phyloP scores from a whole-genome alignment of 2,329 filamentous ascomycete genomes.

The Periconia digitata region DNA sequence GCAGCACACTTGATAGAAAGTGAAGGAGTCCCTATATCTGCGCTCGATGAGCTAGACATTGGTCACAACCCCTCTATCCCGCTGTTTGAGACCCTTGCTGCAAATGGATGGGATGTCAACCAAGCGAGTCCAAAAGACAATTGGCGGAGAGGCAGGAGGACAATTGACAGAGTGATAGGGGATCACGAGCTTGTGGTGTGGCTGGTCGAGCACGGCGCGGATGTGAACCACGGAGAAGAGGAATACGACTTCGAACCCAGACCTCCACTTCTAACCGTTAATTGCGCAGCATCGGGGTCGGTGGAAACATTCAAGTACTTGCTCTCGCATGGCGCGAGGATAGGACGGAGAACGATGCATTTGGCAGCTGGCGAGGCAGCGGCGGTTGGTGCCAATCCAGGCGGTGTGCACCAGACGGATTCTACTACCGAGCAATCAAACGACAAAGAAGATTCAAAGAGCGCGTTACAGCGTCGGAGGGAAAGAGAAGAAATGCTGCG shows the following conservation, averaged over 20 bases:
- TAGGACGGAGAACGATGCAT: not conserved
- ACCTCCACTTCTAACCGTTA: not conserved
- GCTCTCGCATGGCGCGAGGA: not conserved
- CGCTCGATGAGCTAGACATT: not conserved
- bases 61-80: not conserved
- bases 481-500: conserved; percentile 6
- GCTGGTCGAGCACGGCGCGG: conserved; percentile 5
- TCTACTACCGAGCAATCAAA: not conserved
- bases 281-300: not conserved
- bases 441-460: not conserved
- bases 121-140: not conserved
- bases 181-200: conserved; percentile 1
- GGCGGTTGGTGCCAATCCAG: not conserved
- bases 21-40: not conserved
- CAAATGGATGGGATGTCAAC: conserved; percentile 5
- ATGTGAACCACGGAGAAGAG: not conserved
- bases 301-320: not conserved
- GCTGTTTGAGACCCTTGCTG: conserved; percentile 1
- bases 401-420: not conserved
- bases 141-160: not conserved
- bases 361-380: not conserved
- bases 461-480: not conserved
- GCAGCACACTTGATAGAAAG: not conserved
- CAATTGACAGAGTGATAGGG: not conserved
- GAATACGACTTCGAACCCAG: not conserved